A percentile compares a stretch with the other conserved stretches of the same genome.
These are phyloP conservation scores for Pythium guiyangense DNA, from an alignment of 352 stramenopile species.

Conservation along the genomic window DNA sequence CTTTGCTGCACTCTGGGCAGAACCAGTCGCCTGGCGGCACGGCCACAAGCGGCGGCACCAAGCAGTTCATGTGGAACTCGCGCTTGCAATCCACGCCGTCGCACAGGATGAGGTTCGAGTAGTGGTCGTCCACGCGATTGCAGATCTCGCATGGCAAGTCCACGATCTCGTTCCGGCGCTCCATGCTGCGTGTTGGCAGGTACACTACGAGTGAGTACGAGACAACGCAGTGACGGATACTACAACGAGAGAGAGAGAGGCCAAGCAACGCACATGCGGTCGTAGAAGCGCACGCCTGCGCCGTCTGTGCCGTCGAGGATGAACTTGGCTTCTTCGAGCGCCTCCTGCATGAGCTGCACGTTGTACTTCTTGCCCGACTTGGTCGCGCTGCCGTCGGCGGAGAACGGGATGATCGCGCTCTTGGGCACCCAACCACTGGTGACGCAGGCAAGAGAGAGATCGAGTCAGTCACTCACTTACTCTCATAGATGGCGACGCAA, in stretches of 20 bases:
- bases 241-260: neutral
- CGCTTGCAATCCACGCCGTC: slow-evolving; percentile 77
- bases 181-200: slow-evolving; percentile 38
- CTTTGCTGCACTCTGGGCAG: slow-evolving; percentile 60
- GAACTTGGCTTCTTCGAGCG: slow-evolving; percentile 68
- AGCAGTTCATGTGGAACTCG: slow-evolving; percentile 86
- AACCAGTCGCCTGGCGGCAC: slow-evolving; percentile 76
- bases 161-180: slow-evolving; percentile 50
- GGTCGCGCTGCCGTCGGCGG: slow-evolving; percentile 50
- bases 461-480: neutral
- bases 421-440: slow-evolving; percentile 75
- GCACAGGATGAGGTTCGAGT: slow-evolving; percentile 81
- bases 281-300: slow-evolving; percentile 56
- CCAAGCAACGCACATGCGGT: slow-evolving; percentile 61
- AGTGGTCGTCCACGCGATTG: slow-evolving; percentile 78
- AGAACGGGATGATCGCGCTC: slow-evolving; percentile 65
- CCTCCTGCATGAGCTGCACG: slow-evolving; percentile 57
- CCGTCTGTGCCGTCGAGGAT: slow-evolving; percentile 58
- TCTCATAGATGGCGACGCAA: neutral
- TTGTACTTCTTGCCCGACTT: slow-evolving; percentile 75
- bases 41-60: slow-evolving; percentile 52
- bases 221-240: neutral
- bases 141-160: slow-evolving; percentile 82
- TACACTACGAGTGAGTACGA: neutral
- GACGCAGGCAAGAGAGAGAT: neutral